A percentile compares a stretch with the other conserved stretches of the same genome.
Evolutionary conservation across 208 protist species (phyloP).

Genomic region (Porcisia hertigi): DNA sequence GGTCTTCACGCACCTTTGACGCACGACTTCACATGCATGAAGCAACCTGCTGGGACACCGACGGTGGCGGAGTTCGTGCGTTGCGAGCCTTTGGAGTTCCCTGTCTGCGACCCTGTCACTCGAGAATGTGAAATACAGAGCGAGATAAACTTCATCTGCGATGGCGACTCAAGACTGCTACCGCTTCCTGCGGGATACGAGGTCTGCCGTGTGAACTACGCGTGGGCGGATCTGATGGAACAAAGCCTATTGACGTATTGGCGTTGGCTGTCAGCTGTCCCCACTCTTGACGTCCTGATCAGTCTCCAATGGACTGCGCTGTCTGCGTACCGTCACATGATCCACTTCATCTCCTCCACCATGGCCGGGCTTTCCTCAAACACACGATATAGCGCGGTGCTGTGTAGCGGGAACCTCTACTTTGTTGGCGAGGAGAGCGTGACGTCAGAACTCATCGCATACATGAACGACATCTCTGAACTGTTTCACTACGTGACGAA

Average conservation of each 20-base stretch:
- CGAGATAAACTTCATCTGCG: constrained; percentile 14
- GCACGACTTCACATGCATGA: constrained; percentile 20
- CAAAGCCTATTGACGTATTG: constrained; percentile 4
- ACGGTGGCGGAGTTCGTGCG: constrained; percentile 3
- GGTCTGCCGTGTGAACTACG: constrained; percentile 11
- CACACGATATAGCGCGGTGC: constrained; percentile 47
- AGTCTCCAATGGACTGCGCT: constrained; percentile 48
- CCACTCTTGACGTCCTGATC: constrained; percentile 46
- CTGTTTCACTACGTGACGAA: constrained; percentile 44
- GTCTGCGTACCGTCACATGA: constrained; percentile 8
- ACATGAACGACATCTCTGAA: constrained; percentile 26
- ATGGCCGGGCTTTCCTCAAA: constrained; percentile 24
- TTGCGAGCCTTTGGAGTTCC: background rate
- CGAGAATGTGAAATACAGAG: background rate
- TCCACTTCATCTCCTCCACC: background rate
- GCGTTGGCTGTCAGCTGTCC: constrained; percentile 24
- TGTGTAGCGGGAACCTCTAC: constrained; percentile 47
- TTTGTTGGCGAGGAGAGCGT: constrained; percentile 42
- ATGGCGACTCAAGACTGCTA: constrained; percentile 28
- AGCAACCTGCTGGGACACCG: constrained; percentile 4
- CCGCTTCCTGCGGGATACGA: constrained; percentile 18
- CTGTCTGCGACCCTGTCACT: background rate
- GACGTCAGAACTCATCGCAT: constrained; percentile 32
- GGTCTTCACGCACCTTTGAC: constrained; percentile 2
- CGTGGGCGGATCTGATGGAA: background rate